Evolutionary conservation across 108 stramenopile species (phyloP), one percentile per base, ranked within the genome.

Genomic region (Stephanodiscus minutulus): DNA sequence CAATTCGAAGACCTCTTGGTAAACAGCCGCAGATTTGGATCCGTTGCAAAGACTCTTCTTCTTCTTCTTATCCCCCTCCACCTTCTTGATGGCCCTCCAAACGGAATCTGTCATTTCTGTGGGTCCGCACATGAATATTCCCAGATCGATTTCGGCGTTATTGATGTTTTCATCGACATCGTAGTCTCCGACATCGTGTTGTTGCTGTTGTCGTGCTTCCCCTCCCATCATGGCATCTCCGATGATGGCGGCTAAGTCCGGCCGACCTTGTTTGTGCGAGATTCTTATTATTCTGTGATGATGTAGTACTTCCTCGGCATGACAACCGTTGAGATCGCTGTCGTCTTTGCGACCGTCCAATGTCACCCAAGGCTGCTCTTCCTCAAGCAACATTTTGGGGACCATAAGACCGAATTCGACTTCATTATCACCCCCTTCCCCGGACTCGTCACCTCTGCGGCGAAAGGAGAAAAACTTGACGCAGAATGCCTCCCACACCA

Each of bases 61-160:
- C 46, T 21, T 5, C 7, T 22, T 33, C 27, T 62, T n/a, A n/a
- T n/a, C n/a, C n/a, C n/a, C 35, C 22, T 71, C 37, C 31, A 8
- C 50, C 20, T 5, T 54, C 33, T 78, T 74, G 49, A 50, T 48
- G 2, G 72, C 77, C 31, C 55, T 37, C 56, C 43, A 31, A 17
- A 78, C 77, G 24, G 55, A 57, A 49, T 63, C 18, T 11, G 62
- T 57, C 82, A 82, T 46, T 17, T 66, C 22, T 24, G 60, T 53
- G 17, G 82, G 82, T 29, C 82, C 82, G 48, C 82, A 82, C 53
- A 78, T 67, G 54, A 78, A 78, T 50, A 82, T 59, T 2, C 72
- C 76, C 11, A 71, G 5, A 43, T 71, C 47, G 46, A 35, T 52
- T 48, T 47, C 46, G 27, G 18, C 28, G 18, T 44, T 36, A n/a